phyloP scores from a whole-genome alignment of 2,329 filamentous ascomycete genomes.

The Phaeosphaeria sp. region DNA sequence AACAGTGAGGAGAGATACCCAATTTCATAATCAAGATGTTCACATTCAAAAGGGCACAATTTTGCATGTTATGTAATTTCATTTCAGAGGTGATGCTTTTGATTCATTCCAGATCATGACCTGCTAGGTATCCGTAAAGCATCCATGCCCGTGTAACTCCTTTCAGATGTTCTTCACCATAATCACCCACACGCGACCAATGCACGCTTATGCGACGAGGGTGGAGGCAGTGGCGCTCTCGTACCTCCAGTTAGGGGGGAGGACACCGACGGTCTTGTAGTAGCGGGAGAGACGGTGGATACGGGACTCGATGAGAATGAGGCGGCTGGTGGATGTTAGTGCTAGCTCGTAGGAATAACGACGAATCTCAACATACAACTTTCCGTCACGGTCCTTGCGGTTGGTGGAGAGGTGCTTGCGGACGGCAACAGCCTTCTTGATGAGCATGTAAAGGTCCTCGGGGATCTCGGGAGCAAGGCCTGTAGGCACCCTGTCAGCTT shows the following conservation, averaged over 20 bases:
- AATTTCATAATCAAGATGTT: constrained; percentile 13
- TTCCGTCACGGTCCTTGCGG: constrained; percentile 99
- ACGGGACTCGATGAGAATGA: constrained; percentile 99
- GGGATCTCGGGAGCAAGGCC: constrained; percentile 98
- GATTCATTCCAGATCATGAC: constrained; percentile 46
- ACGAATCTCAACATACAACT: constrained; percentile 65
- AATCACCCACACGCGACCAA: constrained; percentile 29
- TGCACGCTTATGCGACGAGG: constrained; percentile 51
- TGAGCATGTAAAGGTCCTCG: constrained; percentile 99
- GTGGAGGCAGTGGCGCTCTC: constrained; percentile 86
- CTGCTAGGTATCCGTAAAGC: constrained; percentile 43
- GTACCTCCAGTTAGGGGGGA: constrained; percentile 97
- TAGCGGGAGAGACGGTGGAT: constrained; percentile 99
- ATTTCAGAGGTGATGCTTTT: constrained; percentile 43
- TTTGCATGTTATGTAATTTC: constrained; percentile 23
- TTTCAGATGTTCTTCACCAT: constrained; percentile 36
- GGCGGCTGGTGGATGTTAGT: constrained; percentile 63
- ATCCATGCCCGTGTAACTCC: constrained; percentile 47
- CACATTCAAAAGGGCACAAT: constrained; percentile 4
- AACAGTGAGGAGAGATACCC: constrained; percentile 27
- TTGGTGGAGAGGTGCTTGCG: constrained; percentile 99
- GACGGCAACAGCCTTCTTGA: constrained; percentile 95
- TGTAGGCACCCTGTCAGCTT: constrained; percentile 55
- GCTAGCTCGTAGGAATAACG: neutral
- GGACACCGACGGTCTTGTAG: constrained; percentile 93